These are phyloP conservation scores for Agrocybe pediades DNA, from an alignment of 768 basidiomycete genomes.

Conservation along the genomic window DNA sequence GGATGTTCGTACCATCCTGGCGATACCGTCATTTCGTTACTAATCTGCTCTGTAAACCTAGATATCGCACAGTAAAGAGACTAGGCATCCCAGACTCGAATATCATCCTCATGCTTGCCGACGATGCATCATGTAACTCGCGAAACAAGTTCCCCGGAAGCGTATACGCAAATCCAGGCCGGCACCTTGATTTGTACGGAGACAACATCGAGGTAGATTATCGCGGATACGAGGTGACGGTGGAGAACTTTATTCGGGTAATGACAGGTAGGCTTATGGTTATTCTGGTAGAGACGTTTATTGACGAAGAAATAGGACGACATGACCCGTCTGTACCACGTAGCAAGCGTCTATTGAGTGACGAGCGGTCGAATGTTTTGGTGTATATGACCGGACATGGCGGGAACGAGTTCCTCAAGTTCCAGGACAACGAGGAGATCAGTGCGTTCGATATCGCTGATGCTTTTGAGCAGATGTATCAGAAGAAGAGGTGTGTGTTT, in stretches of 20 bases:
- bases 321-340: constrained; percentile 83
- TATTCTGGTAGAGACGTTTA: not conserved
- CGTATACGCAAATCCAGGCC: constrained; percentile 87
- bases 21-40: not conserved
- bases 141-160: constrained; percentile 91
- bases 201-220: constrained; percentile 99
- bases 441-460: constrained; percentile 97
- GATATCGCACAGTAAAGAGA: constrained; percentile 98
- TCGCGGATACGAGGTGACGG: constrained; percentile 96
- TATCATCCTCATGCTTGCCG: constrained; percentile 98
- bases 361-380: constrained; percentile 90
- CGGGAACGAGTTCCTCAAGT: constrained; percentile 97
- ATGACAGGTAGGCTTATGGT: constrained; percentile 70
- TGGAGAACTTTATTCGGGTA: constrained; percentile 92
- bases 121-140: constrained; percentile 92
- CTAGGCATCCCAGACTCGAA: constrained; percentile 98
- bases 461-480: constrained; percentile 98
- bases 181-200: constrained; percentile 87
- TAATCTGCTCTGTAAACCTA: constrained; percentile 25
- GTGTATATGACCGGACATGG: constrained; percentile 99
- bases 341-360: constrained; percentile 89
- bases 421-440: constrained; percentile 98
- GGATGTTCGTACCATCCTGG: too few species aligned
- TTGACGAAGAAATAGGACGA: constrained; percentile 55
- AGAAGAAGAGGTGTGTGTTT: constrained; percentile 80